phyloP scores from a whole-genome alignment of 2,329 filamentous ascomycete species.

The Sporothrix sp. region DNA sequence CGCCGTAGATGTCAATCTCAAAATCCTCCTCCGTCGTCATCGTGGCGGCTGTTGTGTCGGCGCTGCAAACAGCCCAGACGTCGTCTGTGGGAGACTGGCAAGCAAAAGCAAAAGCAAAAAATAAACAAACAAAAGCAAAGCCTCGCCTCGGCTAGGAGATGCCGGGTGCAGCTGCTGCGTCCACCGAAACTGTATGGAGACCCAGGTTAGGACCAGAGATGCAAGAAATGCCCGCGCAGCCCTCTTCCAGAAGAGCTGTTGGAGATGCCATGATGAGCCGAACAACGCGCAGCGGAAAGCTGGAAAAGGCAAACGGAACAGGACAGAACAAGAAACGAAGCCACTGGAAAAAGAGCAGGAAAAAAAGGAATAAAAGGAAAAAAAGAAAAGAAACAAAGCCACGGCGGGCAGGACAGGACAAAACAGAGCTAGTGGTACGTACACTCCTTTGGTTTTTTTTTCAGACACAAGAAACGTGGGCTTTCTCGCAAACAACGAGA shows the following conservation, averaged over 20 bases:
- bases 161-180: constrained; percentile 3
- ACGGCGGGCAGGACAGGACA: constrained; percentile 20
- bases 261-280: constrained; percentile 14
- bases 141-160: constrained; percentile 1
- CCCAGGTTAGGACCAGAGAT: constrained; percentile 15
- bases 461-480: constrained; percentile 19
- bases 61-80: background rate
- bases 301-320: constrained; percentile 19
- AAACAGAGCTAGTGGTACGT: constrained; percentile 41
- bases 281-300: too few relatives aligned
- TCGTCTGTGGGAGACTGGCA: background rate
- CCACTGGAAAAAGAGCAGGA: constrained; percentile 16
- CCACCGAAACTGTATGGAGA: constrained; percentile 16
- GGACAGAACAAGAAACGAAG: background rate
- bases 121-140: constrained; percentile 11
- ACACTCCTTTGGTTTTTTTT: constrained; percentile 34
- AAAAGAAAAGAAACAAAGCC: constrained; percentile 17
- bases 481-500: constrained; percentile 15
- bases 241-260: constrained; percentile 18
- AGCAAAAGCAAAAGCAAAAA: background rate
- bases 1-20: constrained; percentile 64
- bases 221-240: constrained; percentile 18
- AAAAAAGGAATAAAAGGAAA: constrained; percentile 13
- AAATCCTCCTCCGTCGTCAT: constrained; percentile 61
- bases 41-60: background rate